A percentile compares a stretch with the other conserved stretches of the same genome.
phyloP scores from a whole-genome alignment of 2,329 filamentous ascomycete species.

The Pseudofabraea citricarpa region DNA sequence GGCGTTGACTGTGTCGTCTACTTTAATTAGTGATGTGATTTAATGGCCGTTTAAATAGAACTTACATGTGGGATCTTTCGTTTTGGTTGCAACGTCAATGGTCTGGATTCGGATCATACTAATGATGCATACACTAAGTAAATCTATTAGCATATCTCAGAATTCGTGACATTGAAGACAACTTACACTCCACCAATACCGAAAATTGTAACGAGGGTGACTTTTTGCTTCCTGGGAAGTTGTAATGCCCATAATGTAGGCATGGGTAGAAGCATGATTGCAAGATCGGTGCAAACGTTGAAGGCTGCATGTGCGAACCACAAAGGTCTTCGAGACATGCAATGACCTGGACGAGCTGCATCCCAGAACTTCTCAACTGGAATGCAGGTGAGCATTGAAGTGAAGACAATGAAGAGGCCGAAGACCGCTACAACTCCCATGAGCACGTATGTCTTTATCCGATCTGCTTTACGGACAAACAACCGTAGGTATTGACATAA shows the following conservation, averaged over 20 bases:
- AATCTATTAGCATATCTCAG: neutral
- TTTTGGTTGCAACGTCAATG: neutral
- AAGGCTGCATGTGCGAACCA: neutral
- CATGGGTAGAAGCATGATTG: neutral
- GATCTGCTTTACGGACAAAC: neutral
- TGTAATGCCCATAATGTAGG: neutral
- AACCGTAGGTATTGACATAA: neutral
- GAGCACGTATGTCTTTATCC: neutral
- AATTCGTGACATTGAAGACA: neutral
- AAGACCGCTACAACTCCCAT: neutral
- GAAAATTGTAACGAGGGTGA: neutral
- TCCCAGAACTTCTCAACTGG: neutral
- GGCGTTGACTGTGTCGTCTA: neutral
- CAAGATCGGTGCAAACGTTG: neutral
- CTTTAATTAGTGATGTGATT: neutral
- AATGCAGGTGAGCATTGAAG: neutral
- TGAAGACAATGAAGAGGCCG: neutral
- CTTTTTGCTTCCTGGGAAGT: neutral
- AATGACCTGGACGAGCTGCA: neutral
- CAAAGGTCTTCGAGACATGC: neutral
- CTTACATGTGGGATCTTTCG: slow-evolving; percentile 1
- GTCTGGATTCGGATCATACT: neutral
- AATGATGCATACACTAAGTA: neutral
- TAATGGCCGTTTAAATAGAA: neutral
- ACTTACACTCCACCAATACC: slow-evolving; percentile 1